Conservation (phyloP, 306 rosid genomes). For the Glycyrrhiza uralensis region DNA sequence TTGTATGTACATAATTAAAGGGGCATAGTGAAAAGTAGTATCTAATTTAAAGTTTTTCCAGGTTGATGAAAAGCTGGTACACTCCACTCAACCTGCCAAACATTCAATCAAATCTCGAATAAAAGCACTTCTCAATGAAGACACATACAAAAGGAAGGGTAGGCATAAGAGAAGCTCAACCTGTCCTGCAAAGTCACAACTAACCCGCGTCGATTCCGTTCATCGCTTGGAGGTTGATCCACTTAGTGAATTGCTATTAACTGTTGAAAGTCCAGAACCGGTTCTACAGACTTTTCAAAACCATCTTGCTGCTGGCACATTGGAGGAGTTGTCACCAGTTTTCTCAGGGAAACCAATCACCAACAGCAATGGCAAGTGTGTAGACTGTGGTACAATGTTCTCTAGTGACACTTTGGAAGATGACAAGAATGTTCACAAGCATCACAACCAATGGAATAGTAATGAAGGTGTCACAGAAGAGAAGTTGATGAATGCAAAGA, state of each 20-base stretch:
- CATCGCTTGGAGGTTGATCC: constrained; percentile 41
- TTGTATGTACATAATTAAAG: not conserved
- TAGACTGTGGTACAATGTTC: constrained; percentile 30
- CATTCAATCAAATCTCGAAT: constrained; percentile 48
- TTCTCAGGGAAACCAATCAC: constrained; percentile 23
- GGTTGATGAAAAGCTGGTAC: constrained; percentile 36
- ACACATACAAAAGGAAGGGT: constrained; percentile 39
- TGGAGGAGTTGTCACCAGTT: constrained; percentile 16
- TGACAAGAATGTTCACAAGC: constrained; percentile 30
- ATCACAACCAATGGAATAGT: not conserved
- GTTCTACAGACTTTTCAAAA: constrained; percentile 23
- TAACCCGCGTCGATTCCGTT: constrained; percentile 23
- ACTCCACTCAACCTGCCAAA: constrained; percentile 25
- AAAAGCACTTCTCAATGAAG: constrained; percentile 47
- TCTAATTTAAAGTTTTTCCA: constrained; percentile 30
- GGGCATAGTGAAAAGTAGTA: not conserved
- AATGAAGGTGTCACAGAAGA: constrained; percentile 15
- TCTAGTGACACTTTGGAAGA: not conserved
- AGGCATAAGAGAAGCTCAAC: constrained; percentile 54
- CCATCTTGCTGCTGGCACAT: constrained; percentile 21
- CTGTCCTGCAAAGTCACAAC: constrained; percentile 39
- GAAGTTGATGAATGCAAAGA: constrained; percentile 39
- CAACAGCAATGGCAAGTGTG: constrained; percentile 14
- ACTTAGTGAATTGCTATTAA: constrained; percentile 22
- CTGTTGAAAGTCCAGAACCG: constrained; percentile 26